These are phyloP conservation scores for Closterium sp. DNA, from an alignment of 139 green algal genomes.

Conservation along the genomic window DNA sequence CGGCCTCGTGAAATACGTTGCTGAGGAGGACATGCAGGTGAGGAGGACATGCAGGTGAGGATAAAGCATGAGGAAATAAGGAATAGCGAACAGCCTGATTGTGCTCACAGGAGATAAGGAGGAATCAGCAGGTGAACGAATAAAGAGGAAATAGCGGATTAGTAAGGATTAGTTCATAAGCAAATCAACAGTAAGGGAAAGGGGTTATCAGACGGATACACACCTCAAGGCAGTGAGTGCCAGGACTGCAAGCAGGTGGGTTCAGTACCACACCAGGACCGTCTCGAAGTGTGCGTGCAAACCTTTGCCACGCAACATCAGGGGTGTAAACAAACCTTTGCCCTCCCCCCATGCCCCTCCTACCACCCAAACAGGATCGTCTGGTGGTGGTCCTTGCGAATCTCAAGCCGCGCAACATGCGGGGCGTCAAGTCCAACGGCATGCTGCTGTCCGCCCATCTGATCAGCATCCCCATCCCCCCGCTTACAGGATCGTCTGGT, in stretches of 20 bases:
- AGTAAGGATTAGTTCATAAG: too few species aligned
- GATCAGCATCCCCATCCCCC: too few species aligned
- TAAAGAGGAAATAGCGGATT: not conserved
- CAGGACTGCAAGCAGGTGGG: too few species aligned
- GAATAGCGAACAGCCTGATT: too few species aligned
- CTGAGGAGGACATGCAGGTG: constrained; percentile 67
- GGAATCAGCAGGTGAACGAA: too few species aligned
- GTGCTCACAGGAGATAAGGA: too few species aligned
- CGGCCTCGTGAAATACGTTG: constrained; percentile 78
- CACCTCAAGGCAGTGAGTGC: too few species aligned
- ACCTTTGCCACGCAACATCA: constrained; percentile 74
- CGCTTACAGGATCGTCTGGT: constrained; percentile 75
- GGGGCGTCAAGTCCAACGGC: constrained; percentile 71
- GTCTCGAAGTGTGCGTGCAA: constrained; percentile 77
- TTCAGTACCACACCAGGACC: too few species aligned
- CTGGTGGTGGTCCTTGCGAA: constrained; percentile 81
- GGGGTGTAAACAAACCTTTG: constrained; percentile 63
- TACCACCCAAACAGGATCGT: constrained; percentile 53
- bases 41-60: not conserved
- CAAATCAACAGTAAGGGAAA: too few species aligned
- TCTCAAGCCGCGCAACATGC: constrained; percentile 70
- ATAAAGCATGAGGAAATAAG: not conserved
- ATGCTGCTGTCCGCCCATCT: constrained; percentile 82
- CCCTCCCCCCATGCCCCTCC: not conserved
- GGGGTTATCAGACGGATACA: too few species aligned